Base-by-base conservation (phyloP, 1,139 yeast species). In the Yamadazyma taylorii region DNA sequence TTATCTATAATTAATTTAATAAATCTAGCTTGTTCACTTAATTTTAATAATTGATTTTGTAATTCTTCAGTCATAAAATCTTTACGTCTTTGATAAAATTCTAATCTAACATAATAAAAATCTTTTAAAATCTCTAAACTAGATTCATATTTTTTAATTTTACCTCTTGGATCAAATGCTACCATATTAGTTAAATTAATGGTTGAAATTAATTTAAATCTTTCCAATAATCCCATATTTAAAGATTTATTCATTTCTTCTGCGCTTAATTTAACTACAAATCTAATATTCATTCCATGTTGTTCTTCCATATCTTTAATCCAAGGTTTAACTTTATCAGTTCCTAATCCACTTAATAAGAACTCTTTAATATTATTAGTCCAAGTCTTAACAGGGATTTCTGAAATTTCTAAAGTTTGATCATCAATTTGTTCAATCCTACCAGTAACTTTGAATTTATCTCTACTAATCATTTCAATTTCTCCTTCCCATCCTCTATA, bases 261-360 rank as follows among this genome's bases (percentile, higher is more conserved):
- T 36, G 73, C 75, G 14, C 80, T 66, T 46, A 94, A 65, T 32
- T 81, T 87, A 24, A 94, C 78, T 23, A 87, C 78, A 55, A 94
- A 94, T 48, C 81, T 79, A 46, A 92, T 81, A 29, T 82, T 85
- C 40, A 81, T 73, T 6, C 89, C 86, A 59, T 92, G 97, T 55
- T 92, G 96, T 57, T 92, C 98, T 51, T 85, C 90, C 81, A 90
- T 79, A 63, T 92, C 97, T 49, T 88, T 90, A 42, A 92, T 88
- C 95, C 97, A 92, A 3, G 94, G 78, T 35, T 76, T 74, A 3
- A 63, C 63, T 53, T 83, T 85, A 31, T 85, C 94, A 40, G 67
- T 75, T 17, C 95, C 96, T 39, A 89, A 68, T 16, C 92, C 95
- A 36, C 78, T 75, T 42, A 88, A 63, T 47, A 94, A 68, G 52